phyloP scores from a whole-genome alignment of 768 basidiomycete genomes.

The Ramaria rubella region DNA sequence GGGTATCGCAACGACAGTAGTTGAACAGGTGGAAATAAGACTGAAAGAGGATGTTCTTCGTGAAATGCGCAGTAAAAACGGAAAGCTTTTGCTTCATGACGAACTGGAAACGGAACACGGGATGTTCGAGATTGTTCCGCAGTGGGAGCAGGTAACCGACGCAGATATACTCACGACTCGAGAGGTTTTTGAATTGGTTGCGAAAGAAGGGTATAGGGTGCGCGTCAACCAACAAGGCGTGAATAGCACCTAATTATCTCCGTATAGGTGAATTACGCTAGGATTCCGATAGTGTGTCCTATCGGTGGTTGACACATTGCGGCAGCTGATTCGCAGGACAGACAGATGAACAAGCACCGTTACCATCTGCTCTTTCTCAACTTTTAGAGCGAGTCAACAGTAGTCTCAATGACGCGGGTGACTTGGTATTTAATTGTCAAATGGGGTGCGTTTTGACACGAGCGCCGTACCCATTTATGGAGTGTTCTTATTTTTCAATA shows the following conservation, averaged over 20 bases:
- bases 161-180: constrained; percentile 83
- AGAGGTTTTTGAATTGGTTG: constrained; percentile 72
- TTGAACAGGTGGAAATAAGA: constrained; percentile 84
- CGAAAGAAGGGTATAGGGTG: constrained; percentile 71
- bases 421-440: constrained; percentile 94
- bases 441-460: constrained; percentile 63
- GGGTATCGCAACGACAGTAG: constrained; percentile 82
- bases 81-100: constrained; percentile 87
- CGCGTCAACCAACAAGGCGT: constrained; percentile 13
- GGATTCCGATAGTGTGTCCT: constrained; percentile 72
- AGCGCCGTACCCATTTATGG: not conserved
- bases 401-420: constrained; percentile 51
- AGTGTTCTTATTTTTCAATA: not conserved
- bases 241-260: not conserved
- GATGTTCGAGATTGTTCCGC: constrained; percentile 82
- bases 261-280: constrained; percentile 70
- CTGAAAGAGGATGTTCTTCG: constrained; percentile 84
- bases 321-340: constrained; percentile 24
- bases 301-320: not conserved
- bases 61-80: constrained; percentile 64
- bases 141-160: constrained; percentile 85
- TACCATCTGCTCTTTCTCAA: constrained; percentile 78
- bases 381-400: constrained; percentile 63
- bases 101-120: constrained; percentile 93
- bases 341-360: constrained; percentile 96